Evolutionary conservation across 371 early-diverging fungal species (phyloP).

Genomic region (Dentiscutata heterogama): DNA sequence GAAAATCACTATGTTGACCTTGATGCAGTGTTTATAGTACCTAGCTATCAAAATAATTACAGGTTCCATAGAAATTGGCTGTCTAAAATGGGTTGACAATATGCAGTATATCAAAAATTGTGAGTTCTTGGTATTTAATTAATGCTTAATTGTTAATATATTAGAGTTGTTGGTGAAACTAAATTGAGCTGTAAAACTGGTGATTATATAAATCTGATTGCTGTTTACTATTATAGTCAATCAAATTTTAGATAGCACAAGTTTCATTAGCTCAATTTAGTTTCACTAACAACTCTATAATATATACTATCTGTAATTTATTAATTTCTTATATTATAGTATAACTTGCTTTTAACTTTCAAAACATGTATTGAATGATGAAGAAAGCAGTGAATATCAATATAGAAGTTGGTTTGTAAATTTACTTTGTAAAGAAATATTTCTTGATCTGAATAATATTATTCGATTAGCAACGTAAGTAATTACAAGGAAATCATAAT

Average conservation of each 20-base stretch:
- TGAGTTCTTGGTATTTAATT: not conserved
- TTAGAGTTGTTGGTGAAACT: no score
- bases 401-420: conserved; percentile 26
- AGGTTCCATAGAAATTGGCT: not conserved
- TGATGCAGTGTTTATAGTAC: not conserved
- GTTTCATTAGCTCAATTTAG: no score
- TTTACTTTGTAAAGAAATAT: conserved; percentile 1
- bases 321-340: conserved; percentile 20
- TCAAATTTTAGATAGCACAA: no score
- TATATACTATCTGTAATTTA: not conserved
- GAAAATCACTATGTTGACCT: not conserved
- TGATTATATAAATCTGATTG: no score
- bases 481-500: no score
- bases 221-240: no score
- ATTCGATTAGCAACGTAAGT: not conserved
- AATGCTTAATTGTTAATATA: not conserved
- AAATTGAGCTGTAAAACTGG: no score
- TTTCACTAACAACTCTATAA: no score
- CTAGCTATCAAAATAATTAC: not conserved
- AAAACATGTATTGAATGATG: not conserved
- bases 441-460: not conserved
- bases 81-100: not conserved
- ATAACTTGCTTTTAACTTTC: conserved; percentile 6
- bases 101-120: conserved; percentile 7
- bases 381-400: conserved; percentile 7